Base-by-base conservation (phyloP, 371 early-diverging fungal species). In the Actinomortierella wolfii region DNA sequence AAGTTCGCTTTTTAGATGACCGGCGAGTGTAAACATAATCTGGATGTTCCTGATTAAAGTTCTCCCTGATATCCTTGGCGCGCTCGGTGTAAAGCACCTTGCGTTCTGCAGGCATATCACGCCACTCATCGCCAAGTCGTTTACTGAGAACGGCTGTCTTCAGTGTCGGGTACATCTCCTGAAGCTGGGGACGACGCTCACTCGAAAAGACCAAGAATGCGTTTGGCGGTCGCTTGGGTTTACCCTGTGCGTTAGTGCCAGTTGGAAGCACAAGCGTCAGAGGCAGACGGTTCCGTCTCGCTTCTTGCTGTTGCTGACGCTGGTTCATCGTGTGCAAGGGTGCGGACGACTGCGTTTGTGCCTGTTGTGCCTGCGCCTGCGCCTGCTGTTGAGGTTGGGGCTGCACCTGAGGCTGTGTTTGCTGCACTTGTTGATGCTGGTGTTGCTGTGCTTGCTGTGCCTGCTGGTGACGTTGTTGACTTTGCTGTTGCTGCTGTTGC, bases 111-210 rank as follows among this genome's bases (percentile, higher is more conserved):
- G 51, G 56, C 71, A 85, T 78, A n/a, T 54, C 71, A n/a, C 77
- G 71, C 86, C 86, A 85, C 54, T 85, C 86, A 43, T 83, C 81
- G 4, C 84, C 86, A 48, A 85, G 65, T 28, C 79, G 76, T 15
- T 82, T 85, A 59, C 86, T 85, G 42, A 82, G 78, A 49, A 76
- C 81, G 11, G 86, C 80, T 1, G 85, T 83, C 57, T 79, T 80
- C 43, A 83, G 61, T 18, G 66, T 76, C 2, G 84, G 86, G 20
- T 78, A 76, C 8, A 76, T 61, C 54, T 81, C 76, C 49, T 81
- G 76, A 42, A 85, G 77, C 64, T 85, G 82, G 8, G 80, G 81
- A 24, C 86, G 77, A n/a, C 86, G 78, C 55, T 86, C 84, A 39
- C 78, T 78, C 0, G 84, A 81, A 50, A 78, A 83, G 13, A 83